Base-by-base conservation (phyloP, 2,329 filamentous ascomycete species). In the Ploettnerulaceae sp. region DNA sequence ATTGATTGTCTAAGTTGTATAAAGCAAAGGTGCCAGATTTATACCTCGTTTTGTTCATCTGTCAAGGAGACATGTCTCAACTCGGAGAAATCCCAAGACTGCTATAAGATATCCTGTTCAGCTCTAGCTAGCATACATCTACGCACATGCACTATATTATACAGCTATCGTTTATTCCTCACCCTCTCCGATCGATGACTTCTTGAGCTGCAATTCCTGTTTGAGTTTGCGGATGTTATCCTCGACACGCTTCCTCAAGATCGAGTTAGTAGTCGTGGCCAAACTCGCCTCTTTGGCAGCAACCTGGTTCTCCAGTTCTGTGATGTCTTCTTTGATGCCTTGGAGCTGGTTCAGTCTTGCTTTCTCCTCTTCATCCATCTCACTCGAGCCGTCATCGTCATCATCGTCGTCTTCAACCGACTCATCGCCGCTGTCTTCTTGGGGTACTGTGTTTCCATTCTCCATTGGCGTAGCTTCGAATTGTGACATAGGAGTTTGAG, bases 171-270 rank as follows among this genome's bases (percentile, higher is more conserved):
- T n/a, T n/a, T n/a, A n/a, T n/a, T 33, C 59, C 28, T 64, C 62
- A 5, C 54, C 61, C 37, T 63, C 62, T 11, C 54, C 60, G 43
- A 72, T 63, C 25, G 66, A 64, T 12, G 61, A 64, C 57, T 70
- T 71, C 66, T 79, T 79, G 40, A 77, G 61, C 48, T 74, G 69
- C 53, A 79, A 60, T 52, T 78, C 73, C n/a, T 69, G 67, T 61
- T 73, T 71, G 45, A 78, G 61, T 44, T 68, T 71, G 21, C 70
- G 65, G 35, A 78, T 67, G 48, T 71, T 74, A 33, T 68, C 67
- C 55, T 70, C 64, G 45, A 75, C 63, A 46, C 75, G 67, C 52
- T 69, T 65, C 61, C 69, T 72, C 53, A 78, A 64, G 49, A 80
- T 66, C 9, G 62, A 61, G 49, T 77, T 77, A 15, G 60, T 64